Base-by-base conservation (phyloP, 768 basidiomycete species). In the Suillus luteus region DNA sequence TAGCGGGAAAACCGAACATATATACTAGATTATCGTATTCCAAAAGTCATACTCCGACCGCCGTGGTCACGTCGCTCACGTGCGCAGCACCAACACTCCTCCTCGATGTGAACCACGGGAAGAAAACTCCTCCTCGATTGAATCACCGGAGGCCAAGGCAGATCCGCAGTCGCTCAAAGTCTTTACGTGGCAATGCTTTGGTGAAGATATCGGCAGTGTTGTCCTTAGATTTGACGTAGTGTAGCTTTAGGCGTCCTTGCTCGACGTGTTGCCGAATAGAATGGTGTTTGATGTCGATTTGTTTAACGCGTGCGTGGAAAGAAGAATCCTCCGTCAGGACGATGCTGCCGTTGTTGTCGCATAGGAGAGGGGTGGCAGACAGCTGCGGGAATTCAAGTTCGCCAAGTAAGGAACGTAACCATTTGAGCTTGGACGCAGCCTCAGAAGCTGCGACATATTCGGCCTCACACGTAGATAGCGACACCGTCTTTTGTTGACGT, bases 251-350 rank as follows among this genome's bases (percentile, higher is more conserved):
- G 0, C n/a, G 22, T 22, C 82, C 41, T 0, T 73, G 63, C 2
- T 69, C 62, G 9, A 82, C 68, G 1, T 64, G 65, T 59, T 82
- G 73, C 0, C 76, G 71, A 22, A 82, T 65, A 55, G 70, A 80
- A 64, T 82, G 79, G 62, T 78, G 74, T 17, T 70, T 61, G n/a
- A 81, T 74, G 44, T 81, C 77, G 62, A 84, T 78, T 66, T 83
- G 83, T 67, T 83, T 85, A 11, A 74, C 70, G 6, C 77, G 67
- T 2, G 68, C 58, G 59, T 84, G 81, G 62, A 72, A 72, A 0
- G 69, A 54, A 0, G 79, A 73, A 58, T 83, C 78, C 7, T 72
- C 62, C 0, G 77, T 62, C 1, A 82, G 69, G 2, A 57, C 65
- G 43, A 79, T 79, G 0, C 80, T 73, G 0, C 75, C 75, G 22